Evolutionary conservation across 176 grass and related monocot genomes (phyloP).

Genomic region (Carex scoparia): DNA sequence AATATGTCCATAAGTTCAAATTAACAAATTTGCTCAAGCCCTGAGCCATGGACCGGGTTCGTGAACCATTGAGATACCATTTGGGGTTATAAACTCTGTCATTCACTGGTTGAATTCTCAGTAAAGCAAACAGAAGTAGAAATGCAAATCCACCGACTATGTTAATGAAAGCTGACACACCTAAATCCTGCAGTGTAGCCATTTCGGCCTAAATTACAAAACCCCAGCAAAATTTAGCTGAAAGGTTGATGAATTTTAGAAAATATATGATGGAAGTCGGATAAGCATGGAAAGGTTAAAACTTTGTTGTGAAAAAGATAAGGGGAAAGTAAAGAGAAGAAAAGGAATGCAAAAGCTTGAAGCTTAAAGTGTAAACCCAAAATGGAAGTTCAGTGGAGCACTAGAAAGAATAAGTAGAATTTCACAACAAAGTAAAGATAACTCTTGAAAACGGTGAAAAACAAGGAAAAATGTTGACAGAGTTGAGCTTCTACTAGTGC

Average conservation of each 20-base stretch:
- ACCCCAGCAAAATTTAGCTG: slow-evolving; percentile 12
- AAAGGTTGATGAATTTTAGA: neutral
- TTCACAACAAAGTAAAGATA: slow-evolving; percentile 7
- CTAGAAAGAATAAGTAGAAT: neutral
- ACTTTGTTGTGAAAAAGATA: neutral
- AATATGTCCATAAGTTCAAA: slow-evolving; percentile 81
- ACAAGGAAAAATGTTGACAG: neutral
- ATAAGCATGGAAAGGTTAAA: slow-evolving; percentile 12
- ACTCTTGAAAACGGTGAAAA: neutral
- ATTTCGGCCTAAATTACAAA: slow-evolving; percentile 28
- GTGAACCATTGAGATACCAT: slow-evolving; percentile 53
- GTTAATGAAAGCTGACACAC: slow-evolving; percentile 96
- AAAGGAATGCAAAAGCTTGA: neutral
- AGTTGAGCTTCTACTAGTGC: neutral
- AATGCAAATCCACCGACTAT: slow-evolving; percentile 68
- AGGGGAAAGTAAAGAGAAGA: slow-evolving; percentile 4
- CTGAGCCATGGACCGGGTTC: slow-evolving; percentile 13
- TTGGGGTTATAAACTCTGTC: slow-evolving; percentile 96
- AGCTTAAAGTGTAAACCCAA: neutral
- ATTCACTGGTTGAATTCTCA: slow-evolving; percentile 92
- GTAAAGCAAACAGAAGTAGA: slow-evolving; percentile 77
- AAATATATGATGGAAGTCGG: neutral
- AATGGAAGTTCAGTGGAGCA: slow-evolving; percentile 21
- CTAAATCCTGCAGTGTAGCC: slow-evolving; percentile 82
- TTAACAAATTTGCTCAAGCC: slow-evolving; percentile 68